Percentiles rank a stretch among this genome's conserved stretches.
These are phyloP conservation scores for Cornus suecica DNA, from an alignment of 148 eudicot genomes.

Conservation along the genomic window DNA sequence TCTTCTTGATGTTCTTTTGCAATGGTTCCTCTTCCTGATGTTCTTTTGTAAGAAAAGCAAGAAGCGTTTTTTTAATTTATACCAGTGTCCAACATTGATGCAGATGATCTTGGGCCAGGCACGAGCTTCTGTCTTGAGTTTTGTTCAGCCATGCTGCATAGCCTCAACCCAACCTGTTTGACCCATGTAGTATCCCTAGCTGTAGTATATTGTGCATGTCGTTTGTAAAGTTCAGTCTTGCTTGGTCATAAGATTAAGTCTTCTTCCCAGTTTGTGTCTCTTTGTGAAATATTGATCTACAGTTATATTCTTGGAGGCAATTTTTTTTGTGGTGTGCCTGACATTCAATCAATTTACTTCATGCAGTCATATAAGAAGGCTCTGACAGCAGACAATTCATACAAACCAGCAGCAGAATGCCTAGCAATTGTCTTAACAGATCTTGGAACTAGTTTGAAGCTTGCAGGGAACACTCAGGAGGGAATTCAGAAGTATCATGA, in stretches of 20 bases:
- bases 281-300: not conserved
- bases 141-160: no score
- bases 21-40: no score
- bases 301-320: not conserved
- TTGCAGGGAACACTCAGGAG: constrained; percentile 95
- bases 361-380: constrained; percentile 94
- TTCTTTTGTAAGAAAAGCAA: no score
- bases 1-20: no score
- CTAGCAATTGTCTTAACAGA: constrained; percentile 90
- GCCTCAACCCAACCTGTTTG: not conserved
- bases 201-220: not conserved
- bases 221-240: not conserved
- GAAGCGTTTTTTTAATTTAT: no score
- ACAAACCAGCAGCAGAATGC: constrained; percentile 97
- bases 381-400: constrained; percentile 70
- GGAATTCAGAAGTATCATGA: constrained; percentile 95
- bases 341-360: constrained; percentile 10
- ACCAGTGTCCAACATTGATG: no score
- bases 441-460: constrained; percentile 95
- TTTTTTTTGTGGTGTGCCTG: not conserved
- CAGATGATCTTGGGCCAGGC: no score
- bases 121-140: no score
- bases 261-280: not conserved
- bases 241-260: not conserved
- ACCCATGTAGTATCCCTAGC: no score